Conservation (phyloP, 306 rosid genomes). For the Trichosanthes cucumerina region DNA sequence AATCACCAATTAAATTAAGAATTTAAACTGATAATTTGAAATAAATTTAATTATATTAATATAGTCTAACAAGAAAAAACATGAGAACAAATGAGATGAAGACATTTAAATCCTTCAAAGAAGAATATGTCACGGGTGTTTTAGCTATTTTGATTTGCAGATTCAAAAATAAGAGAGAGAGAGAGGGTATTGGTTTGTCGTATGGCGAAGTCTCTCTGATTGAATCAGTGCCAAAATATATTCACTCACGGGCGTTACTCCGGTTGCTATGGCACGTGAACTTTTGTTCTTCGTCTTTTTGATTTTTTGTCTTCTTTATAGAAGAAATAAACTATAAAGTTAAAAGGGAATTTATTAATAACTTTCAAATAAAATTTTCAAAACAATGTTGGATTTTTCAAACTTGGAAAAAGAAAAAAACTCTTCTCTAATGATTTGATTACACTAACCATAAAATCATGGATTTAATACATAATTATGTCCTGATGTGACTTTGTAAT, state of each 20-base stretch:
- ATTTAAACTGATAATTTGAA: too few species aligned
- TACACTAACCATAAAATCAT: not conserved
- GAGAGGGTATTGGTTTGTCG: not conserved
- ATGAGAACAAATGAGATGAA: not conserved
- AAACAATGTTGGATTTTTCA: too few species aligned
- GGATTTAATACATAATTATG: not conserved
- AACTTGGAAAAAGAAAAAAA: too few species aligned
- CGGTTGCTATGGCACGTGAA: not conserved
- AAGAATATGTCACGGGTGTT: conserved; percentile 5
- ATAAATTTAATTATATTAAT: too few species aligned
- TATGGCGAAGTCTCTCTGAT: not conserved
- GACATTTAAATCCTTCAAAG: not conserved
- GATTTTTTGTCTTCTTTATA: not conserved
- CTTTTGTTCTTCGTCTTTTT: not conserved
- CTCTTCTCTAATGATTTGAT: too few species aligned
- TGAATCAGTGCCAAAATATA: conserved; percentile 9
- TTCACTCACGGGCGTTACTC: conserved; percentile 10
- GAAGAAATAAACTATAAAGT: not conserved
- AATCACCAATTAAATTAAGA: too few species aligned
- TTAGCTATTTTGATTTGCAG: not conserved
- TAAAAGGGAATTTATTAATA: too few species aligned
- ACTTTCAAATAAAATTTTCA: too few species aligned
- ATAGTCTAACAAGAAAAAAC: too few species aligned
- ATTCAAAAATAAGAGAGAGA: not conserved
- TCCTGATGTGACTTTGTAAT: not conserved